Evolutionary conservation across 768 basidiomycete genomes (phyloP), one percentile per base, ranked within the genome.

Genomic region (Trametes sanguinea): DNA sequence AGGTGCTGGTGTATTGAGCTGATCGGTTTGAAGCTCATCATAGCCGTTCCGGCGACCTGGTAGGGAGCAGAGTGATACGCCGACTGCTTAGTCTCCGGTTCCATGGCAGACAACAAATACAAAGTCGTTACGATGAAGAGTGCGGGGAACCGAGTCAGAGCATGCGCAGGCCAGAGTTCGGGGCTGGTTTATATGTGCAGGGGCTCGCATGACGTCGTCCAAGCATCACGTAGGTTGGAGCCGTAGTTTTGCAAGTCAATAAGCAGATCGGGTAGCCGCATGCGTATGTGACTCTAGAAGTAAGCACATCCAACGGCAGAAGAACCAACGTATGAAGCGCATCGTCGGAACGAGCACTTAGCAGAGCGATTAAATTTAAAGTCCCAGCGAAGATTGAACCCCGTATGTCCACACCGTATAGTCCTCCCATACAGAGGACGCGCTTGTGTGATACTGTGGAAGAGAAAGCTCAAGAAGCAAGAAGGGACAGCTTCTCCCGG

Each of bases 1-100:
- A 62, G 54, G 55, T 71, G 67, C 62, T 71, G 73, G 60, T 72
- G 73, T 39, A 72, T 72, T 10, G 68, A 65, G 44, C 76, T 74
- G 51, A 80, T 75, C 22, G 77, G 79, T 33, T 66, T 66, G 60
- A 77, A 71, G 64, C 72, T 72, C 60, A 72, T 73, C 64, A 75
- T 67, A 0, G 67, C 69, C 11, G 61, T 60, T 17, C 68, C 71
- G 11, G 73, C 70, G 4, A 66, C 62, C 9, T 70, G 64, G 67
- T 74, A 75, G 4, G 69, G 54, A 14, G 66, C 32, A 7, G 71
- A 62, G 51, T 69, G 71, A 55, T 75, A 75, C 7, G 61, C 47
- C 16, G 69, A 63, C 27, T 64, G 65, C 52, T 73, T 74, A 2
- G 71, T 66, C 33, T 69, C 70, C 45, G 70, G 45, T 17, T 76